Conservation (phyloP, 148 eudicot genomes). For the Rhododendron henanense region DNA sequence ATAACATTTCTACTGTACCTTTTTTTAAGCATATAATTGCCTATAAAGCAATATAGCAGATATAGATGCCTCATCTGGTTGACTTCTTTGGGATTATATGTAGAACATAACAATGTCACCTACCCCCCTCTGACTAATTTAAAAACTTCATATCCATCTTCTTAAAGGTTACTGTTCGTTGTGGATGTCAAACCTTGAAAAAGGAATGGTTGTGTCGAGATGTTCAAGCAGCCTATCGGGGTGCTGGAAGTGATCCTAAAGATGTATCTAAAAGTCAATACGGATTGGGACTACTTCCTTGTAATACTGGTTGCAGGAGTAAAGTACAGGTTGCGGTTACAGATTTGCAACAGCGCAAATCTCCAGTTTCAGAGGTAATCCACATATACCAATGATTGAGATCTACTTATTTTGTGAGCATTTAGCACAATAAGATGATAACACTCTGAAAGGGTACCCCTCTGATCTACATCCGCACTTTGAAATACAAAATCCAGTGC, state of each 20-base stretch:
- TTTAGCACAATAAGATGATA: neutral
- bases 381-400: neutral
- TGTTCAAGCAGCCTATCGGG: slow-evolving; percentile 61
- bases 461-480: neutral
- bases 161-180: slow-evolving; percentile 73
- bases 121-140: neutral
- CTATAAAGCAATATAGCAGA: neutral
- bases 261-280: slow-evolving; percentile 64
- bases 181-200: slow-evolving; percentile 83
- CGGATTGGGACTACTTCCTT: slow-evolving; percentile 79
- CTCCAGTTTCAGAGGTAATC: slow-evolving; percentile 59
- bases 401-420: neutral
- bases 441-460: neutral
- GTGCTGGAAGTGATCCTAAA: slow-evolving; percentile 58
- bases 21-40: neutral
- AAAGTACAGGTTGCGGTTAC: slow-evolving; percentile 49
- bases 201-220: slow-evolving; percentile 86
- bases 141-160: slow-evolving; percentile 10
- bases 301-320: slow-evolving; percentile 76
- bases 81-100: neutral
- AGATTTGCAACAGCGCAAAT: slow-evolving; percentile 67
- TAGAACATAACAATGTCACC: neutral
- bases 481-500: neutral
- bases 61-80: slow-evolving; percentile 1
- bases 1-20: neutral